Percentiles rank a stretch among this genome's conserved stretches.
phyloP scores from a whole-genome alignment of 768 basidiomycete genomes.

The Trametes maxima region DNA sequence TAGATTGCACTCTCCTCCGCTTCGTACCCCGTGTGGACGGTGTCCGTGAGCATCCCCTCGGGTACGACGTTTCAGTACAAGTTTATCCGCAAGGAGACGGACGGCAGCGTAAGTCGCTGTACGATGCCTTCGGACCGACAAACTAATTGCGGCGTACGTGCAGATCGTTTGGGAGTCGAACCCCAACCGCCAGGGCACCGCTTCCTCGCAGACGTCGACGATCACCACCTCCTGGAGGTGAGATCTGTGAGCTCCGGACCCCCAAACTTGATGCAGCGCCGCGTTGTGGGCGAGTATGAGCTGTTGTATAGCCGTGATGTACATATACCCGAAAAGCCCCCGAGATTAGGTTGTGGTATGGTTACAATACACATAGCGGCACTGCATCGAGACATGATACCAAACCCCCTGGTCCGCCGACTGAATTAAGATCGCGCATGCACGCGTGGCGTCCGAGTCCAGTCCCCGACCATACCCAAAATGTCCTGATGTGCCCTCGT shows the following conservation, averaged over 20 bases:
- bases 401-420: too few species aligned
- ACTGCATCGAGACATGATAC: neutral
- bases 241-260: neutral
- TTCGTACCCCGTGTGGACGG: conserved; percentile 56
- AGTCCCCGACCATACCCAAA: too few species aligned
- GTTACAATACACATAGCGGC: neutral
- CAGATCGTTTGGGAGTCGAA: conserved; percentile 67
- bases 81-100: conserved; percentile 57
- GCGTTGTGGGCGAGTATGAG: neutral
- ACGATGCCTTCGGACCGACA: neutral
- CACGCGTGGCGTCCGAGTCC: too few species aligned
- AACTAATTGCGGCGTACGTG: neutral
- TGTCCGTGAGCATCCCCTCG: conserved; percentile 51
- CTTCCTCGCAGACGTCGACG: conserved; percentile 43
- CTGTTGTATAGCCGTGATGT: neutral
- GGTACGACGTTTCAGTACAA: conserved; percentile 58
- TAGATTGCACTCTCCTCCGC: conserved; percentile 56
- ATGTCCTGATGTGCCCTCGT: too few species aligned
- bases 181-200: conserved; percentile 54
- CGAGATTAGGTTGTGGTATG: neutral
- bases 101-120: conserved; percentile 47
- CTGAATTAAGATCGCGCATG: too few species aligned
- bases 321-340: neutral
- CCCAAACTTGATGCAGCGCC: neutral
- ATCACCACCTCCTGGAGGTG: conserved; percentile 49